A percentile compares a stretch with the other conserved stretches of the same genome.
Conservation (phyloP, 2,329 filamentous ascomycete species). For the Colletotrichum truncatum region DNA sequence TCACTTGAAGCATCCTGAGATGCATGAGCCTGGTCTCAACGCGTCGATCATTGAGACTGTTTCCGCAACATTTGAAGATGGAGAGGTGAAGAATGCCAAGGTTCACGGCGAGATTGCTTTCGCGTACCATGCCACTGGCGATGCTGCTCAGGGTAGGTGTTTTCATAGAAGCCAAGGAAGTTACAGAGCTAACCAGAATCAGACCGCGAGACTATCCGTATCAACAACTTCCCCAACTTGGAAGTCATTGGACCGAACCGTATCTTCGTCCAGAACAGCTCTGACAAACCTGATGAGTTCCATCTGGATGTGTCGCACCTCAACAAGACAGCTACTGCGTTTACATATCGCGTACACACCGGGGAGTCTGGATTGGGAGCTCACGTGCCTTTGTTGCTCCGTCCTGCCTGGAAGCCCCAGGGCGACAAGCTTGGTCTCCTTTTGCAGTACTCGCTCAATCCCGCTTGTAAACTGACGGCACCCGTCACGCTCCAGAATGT, state of each 20-base stretch:
- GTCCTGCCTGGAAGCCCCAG: constrained; percentile 84
- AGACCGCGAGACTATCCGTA: constrained; percentile 75
- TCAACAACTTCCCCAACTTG: constrained; percentile 88
- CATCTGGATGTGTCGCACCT: constrained; percentile 78
- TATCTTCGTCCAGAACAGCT: constrained; percentile 80
- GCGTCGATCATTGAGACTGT: constrained; percentile 92
- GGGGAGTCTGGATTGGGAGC: constrained; percentile 60
- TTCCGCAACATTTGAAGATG: constrained; percentile 83
- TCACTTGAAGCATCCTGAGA: constrained; percentile 82
- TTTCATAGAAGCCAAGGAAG: neutral
- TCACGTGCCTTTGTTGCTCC: constrained; percentile 78
- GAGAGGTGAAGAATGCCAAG: constrained; percentile 74
- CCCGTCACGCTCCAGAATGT: constrained; percentile 73
- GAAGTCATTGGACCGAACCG: constrained; percentile 95
- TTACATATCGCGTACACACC: constrained; percentile 90
- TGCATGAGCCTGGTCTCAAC: constrained; percentile 82
- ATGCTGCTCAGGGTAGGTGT: constrained; percentile 52
- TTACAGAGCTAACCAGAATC: neutral
- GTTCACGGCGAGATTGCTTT: constrained; percentile 91
- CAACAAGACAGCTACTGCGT: constrained; percentile 79
- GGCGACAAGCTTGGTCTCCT: constrained; percentile 87
- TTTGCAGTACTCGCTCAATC: constrained; percentile 85
- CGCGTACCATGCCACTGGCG: constrained; percentile 70
- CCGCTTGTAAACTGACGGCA: constrained; percentile 59
- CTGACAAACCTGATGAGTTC: constrained; percentile 81